Evolutionary conservation across 345 rosid genomes (phyloP).

Genomic region (Gossypium stocksii): DNA sequence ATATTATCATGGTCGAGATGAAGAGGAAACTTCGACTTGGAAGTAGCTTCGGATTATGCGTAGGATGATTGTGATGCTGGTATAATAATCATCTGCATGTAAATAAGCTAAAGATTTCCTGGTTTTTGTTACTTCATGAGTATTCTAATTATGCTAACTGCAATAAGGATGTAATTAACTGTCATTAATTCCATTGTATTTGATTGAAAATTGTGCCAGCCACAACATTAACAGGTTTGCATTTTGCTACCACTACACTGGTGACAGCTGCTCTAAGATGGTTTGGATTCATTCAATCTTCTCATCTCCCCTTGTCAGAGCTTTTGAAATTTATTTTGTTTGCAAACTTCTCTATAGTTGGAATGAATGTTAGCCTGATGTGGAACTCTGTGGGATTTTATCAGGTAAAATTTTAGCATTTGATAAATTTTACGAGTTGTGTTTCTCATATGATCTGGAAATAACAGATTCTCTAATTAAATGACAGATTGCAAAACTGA

Average conservation of each 20-base stretch:
- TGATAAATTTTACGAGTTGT: neutral
- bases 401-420: neutral
- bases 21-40: neutral
- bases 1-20: neutral
- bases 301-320: constrained; percentile 79
- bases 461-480: constrained; percentile 19
- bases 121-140: neutral
- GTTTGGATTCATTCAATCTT: constrained; percentile 88
- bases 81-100: neutral
- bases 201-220: constrained; percentile 47
- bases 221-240: constrained; percentile 91
- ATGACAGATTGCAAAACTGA: constrained; percentile 85
- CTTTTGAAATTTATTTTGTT: constrained; percentile 74
- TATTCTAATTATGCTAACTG: neutral
- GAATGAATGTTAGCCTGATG: constrained; percentile 98
- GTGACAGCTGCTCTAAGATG: constrained; percentile 70
- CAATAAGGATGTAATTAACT: neutral
- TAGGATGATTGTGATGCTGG: neutral
- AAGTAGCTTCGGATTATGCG: neutral
- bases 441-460: neutral
- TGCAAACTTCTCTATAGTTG: constrained; percentile 93
- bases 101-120: neutral
- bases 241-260: constrained; percentile 83
- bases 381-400: constrained; percentile 86
- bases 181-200: neutral